A percentile compares a stretch with the other conserved stretches of the same genome.
Conservation (phyloP, 768 basidiomycete species). For the Mycena vitilis region DNA sequence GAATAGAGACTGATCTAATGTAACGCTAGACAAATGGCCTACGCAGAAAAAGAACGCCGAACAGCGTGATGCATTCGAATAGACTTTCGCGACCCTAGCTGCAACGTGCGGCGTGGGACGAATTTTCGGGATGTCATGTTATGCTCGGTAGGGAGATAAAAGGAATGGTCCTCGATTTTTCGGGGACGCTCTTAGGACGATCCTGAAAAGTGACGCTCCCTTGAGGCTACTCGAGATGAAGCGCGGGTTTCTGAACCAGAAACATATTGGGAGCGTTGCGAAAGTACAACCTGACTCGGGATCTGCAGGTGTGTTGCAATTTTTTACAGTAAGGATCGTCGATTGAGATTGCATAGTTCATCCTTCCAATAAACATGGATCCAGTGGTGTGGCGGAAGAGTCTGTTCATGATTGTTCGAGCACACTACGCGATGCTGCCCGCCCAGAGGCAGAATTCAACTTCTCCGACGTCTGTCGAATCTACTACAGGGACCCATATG, state of each 20-base stretch:
- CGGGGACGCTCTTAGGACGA: no score
- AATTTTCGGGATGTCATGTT: conserved; percentile 1
- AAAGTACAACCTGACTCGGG: background rate
- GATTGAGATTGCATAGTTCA: background rate
- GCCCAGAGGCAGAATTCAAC: background rate
- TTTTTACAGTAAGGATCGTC: background rate
- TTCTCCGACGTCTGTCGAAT: conserved; percentile 14
- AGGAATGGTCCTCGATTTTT: background rate
- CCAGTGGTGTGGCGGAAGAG: background rate
- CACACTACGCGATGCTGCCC: background rate
- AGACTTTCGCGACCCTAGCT: conserved; percentile 12
- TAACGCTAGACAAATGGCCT: background rate
- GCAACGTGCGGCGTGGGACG: conserved; percentile 19
- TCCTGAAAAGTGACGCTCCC: no score
- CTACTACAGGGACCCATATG: conserved; percentile 14
- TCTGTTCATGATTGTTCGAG: no score
- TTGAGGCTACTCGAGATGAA: conserved; percentile 9
- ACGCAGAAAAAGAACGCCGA: no score
- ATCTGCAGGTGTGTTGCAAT: conserved; percentile 1
- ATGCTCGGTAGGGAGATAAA: background rate
- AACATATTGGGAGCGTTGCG: no score
- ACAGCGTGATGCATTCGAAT: no score
- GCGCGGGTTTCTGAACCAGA: conserved; percentile 25
- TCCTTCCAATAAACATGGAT: background rate
- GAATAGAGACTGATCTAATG: background rate